A percentile compares a stretch with the other conserved stretches of the same genome.
phyloP scores from a whole-genome alignment of 192 early-diverging fungal genomes.

The Haplosporangium gracile region DNA sequence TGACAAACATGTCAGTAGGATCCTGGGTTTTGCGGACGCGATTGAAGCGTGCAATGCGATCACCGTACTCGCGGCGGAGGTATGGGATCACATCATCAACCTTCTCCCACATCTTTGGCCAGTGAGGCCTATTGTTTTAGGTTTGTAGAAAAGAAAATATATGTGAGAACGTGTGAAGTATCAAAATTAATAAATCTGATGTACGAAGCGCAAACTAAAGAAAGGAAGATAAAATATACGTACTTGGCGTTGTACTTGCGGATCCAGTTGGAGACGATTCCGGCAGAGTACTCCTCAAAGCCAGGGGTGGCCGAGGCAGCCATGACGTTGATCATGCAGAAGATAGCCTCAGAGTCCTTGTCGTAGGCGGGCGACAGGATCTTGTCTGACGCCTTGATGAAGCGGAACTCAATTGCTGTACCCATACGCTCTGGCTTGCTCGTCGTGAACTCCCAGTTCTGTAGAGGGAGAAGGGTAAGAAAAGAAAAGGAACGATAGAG shows the following conservation, averaged over 20 bases:
- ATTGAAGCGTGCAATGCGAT: constrained; percentile 35
- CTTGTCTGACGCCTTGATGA: constrained; percentile 44
- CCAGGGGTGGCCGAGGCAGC: constrained; percentile 26
- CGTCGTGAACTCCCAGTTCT: constrained; percentile 42
- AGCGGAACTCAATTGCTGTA: constrained; percentile 31
- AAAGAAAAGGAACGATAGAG: not conserved
- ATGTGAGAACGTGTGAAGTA: not conserved
- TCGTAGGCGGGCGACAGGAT: constrained; percentile 45
- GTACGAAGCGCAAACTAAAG: not conserved
- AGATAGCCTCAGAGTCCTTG: constrained; percentile 37
- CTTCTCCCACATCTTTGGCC: constrained; percentile 47
- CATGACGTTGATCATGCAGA: constrained; percentile 36
- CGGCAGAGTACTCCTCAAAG: constrained; percentile 34
- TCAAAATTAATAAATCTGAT: not conserved
- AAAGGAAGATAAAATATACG: not conserved
- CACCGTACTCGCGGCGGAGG: constrained; percentile 18
- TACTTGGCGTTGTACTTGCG: constrained; percentile 46
- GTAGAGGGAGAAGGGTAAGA: not conserved
- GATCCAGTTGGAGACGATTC: constrained; percentile 14
- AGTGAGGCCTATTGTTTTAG: constrained; percentile 31
- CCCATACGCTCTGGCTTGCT: constrained; percentile 20
- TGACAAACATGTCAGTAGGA: constrained; percentile 51
- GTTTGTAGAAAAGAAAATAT: not conserved
- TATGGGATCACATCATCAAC: constrained; percentile 7
- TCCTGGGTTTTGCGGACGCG: constrained; percentile 46